phyloP scores from a whole-genome alignment of 2,329 filamentous ascomycete species.

The Cyclaneusma minus region DNA sequence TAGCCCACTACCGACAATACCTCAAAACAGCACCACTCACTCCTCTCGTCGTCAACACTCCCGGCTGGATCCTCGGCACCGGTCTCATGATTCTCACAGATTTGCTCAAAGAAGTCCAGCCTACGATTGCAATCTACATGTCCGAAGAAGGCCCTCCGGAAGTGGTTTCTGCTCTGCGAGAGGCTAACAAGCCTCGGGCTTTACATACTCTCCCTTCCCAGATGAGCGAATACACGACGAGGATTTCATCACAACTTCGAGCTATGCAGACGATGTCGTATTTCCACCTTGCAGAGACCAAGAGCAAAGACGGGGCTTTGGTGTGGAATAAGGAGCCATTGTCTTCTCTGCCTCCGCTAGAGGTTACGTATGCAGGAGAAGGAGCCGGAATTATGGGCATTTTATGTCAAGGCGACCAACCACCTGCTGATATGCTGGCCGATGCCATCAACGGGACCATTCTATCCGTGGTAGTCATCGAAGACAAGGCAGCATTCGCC shows the following conservation, averaged over 20 bases:
- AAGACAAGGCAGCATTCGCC: slow-evolving; percentile 34
- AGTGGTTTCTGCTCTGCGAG: slow-evolving; percentile 34
- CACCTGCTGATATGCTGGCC: slow-evolving; percentile 38
- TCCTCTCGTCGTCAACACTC: slow-evolving; percentile 58
- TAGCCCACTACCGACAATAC: slow-evolving; percentile 35
- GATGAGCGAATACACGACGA: slow-evolving; percentile 33
- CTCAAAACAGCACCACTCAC: slow-evolving; percentile 22
- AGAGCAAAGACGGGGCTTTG: slow-evolving; percentile 5
- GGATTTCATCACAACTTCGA: slow-evolving; percentile 50
- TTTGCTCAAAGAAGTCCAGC: slow-evolving; percentile 35
- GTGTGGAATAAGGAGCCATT: slow-evolving; percentile 27
- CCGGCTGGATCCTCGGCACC: slow-evolving; percentile 58
- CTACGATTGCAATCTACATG: slow-evolving; percentile 53
- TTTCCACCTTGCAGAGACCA: slow-evolving; percentile 37
- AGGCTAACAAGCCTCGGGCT: slow-evolving; percentile 21
- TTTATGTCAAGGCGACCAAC: slow-evolving; percentile 50
- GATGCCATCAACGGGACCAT: slow-evolving; percentile 58
- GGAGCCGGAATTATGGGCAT: slow-evolving; percentile 45
- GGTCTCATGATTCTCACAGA: slow-evolving; percentile 48
- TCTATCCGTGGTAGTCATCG: slow-evolving; percentile 47
- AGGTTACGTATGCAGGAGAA: slow-evolving; percentile 40
- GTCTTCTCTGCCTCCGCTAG: slow-evolving; percentile 39
- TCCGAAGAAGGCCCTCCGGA: slow-evolving; percentile 45
- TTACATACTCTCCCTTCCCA: slow-evolving; percentile 44
- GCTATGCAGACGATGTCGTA: slow-evolving; percentile 71